Conservation (phyloP, 257 asterid species). For the Leptodermis oblonga region DNA sequence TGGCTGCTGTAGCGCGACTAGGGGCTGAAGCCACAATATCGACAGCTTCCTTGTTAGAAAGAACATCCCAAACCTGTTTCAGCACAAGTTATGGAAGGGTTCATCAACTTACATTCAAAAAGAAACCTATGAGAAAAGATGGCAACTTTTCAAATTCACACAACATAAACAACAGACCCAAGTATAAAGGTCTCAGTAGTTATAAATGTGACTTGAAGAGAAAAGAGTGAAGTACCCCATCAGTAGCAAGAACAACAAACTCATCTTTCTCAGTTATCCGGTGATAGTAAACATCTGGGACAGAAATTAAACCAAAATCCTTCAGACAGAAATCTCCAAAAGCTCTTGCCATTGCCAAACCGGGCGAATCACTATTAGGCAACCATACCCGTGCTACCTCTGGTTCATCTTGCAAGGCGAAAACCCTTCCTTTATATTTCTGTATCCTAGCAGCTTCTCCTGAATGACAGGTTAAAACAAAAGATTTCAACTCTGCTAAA, state of each 20-base stretch:
- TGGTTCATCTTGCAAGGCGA: conserved; percentile 98
- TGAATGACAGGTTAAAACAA: conserved; percentile 23
- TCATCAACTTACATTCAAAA: neutral
- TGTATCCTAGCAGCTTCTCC: conserved; percentile 97
- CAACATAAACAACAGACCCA: neutral
- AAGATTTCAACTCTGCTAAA: neutral
- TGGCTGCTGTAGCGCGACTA: conserved; percentile 67
- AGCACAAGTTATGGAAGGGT: neutral
- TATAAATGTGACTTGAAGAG: neutral
- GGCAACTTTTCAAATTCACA: neutral
- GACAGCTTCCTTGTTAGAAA: conserved; percentile 90
- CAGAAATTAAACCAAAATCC: conserved; percentile 94
- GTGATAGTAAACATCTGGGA: conserved; percentile 91
- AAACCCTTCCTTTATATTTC: conserved; percentile 89
- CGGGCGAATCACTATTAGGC: conserved; percentile 96
- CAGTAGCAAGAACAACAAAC: conserved; percentile 87
- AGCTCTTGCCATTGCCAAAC: conserved; percentile 99
- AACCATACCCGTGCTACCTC: conserved; percentile 99
- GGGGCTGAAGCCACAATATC: conserved; percentile 94
- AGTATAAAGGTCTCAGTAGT: neutral
- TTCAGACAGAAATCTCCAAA: conserved; percentile 97
- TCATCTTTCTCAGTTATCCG: conserved; percentile 60
- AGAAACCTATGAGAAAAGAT: neutral
- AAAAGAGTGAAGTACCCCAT: conserved; percentile 54
- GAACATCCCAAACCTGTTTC: conserved; percentile 95